Evolutionary conservation across 495 filamentous ascomycete genomes (phyloP), one percentile per base, ranked within the genome.

Genomic region (Recurvomyces mirabilis): DNA sequence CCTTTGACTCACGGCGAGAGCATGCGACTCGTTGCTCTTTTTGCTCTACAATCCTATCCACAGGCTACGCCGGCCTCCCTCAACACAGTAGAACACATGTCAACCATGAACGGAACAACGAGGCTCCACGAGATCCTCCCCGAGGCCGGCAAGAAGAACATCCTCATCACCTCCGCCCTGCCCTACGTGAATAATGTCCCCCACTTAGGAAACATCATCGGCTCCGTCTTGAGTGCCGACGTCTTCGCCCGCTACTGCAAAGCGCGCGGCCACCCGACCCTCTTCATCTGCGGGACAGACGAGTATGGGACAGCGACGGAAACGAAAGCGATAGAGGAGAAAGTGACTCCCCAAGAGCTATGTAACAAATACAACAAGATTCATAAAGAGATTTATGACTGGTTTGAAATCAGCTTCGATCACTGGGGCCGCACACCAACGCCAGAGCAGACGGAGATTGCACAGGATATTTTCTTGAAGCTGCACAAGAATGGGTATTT

Each of bases 101-200:
- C 4, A 17, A 35, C 17, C n/a, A 43, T 45, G 41, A 35, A 41
- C 49, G 42, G 48, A 35, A 37, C 4, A 1, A 53, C 29, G 14
- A 10, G 62, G 15, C n/a, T n/a, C n/a, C n/a, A n/a, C n/a, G 63
- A 65, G 49, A 65, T 72, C 25, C 58, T 72, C 15, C 69, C 68
- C 41, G 47, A 58, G 17, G 59, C 56, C 37, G 70, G 70, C 40
- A 64, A 69, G 56, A 54, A 66, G 38, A 72, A 72, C 49, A 59
- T 71, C 29, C 61, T 73, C n/a, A 69, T 73, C 33, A 72, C 70
- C 9, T 64, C 56, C 22, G 69, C 70, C 0, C 53, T 72, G 46
- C 66, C 59, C 31, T 96, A 95, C 59, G 87, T 94, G 39, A 96
- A 96, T 68, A 95, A 94, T 64, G 84, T 93, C 9, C 91, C 89